These are phyloP conservation scores for Artemisia tridentata DNA, from an alignment of 129 eudicot species.

Conservation along the genomic window DNA sequence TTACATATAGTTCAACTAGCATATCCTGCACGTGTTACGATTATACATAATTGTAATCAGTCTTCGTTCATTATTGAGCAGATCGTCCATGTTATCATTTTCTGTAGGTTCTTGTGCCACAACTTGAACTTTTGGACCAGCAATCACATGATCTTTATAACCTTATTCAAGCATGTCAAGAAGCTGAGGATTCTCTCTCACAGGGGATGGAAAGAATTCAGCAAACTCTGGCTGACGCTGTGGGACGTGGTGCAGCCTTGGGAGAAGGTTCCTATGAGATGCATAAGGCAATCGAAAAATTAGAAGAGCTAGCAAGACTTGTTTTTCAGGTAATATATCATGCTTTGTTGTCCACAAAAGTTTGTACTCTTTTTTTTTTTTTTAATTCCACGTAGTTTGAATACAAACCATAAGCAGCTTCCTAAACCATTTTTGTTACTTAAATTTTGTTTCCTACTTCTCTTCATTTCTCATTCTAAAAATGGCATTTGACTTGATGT, in stretches of 20 bases:
- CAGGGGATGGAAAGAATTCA: constrained; percentile 86
- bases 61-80: too few relatives aligned
- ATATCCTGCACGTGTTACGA: too few relatives aligned
- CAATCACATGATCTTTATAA: constrained; percentile 57
- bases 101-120: constrained; percentile 70
- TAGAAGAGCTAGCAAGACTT: constrained; percentile 61
- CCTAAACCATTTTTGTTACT: too few relatives aligned
- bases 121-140: constrained; percentile 60
- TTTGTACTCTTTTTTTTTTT: not conserved
- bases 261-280: constrained; percentile 61
- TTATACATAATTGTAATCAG: too few relatives aligned
- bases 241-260: constrained; percentile 45
- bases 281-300: constrained; percentile 57
- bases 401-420: not conserved
- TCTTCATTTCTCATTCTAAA: too few relatives aligned
- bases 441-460: too few relatives aligned
- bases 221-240: constrained; percentile 52
- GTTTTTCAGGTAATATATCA: constrained; percentile 70
- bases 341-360: not conserved
- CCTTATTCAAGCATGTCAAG: constrained; percentile 85
- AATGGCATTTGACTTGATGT: too few relatives aligned
- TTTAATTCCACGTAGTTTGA: not conserved
- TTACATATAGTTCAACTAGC: not conserved
- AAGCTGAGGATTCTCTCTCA: constrained; percentile 94
- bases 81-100: constrained; percentile 17